phyloP scores from a whole-genome alignment of 768 basidiomycete species.

The Mycena belliarum region DNA sequence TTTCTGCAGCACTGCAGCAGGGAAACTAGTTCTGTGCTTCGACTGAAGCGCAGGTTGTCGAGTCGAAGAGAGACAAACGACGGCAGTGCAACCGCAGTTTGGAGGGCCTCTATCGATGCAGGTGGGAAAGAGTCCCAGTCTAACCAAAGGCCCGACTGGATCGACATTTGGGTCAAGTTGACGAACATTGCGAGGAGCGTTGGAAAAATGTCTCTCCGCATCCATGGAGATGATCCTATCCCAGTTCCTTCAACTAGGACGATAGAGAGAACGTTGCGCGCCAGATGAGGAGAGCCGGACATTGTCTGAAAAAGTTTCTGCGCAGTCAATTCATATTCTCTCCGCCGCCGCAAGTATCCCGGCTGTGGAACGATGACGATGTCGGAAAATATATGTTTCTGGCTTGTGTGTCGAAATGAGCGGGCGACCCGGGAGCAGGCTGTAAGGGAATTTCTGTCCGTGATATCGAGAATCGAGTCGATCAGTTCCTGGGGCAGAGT shows the following conservation, averaged over 20 bases:
- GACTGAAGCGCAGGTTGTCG: neutral
- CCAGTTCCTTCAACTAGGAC: conserved; percentile 4
- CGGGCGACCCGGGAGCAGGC: conserved; percentile 7
- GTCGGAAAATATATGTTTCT: conserved; percentile 14
- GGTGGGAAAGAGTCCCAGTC: neutral
- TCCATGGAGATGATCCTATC: neutral
- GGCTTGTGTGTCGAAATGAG: conserved; percentile 12
- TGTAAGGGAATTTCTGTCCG: conserved; percentile 5
- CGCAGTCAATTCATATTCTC: neutral
- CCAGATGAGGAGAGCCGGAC: conserved; percentile 12
- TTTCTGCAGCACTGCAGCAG: conserved; percentile 5
- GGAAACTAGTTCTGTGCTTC: conserved; percentile 3
- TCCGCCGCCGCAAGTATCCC: neutral
- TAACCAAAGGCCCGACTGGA: neutral
- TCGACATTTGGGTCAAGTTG: conserved; percentile 4
- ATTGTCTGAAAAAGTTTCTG: neutral
- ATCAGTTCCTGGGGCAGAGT: conserved; percentile 17
- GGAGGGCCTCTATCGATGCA: neutral
- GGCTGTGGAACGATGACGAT: neutral
- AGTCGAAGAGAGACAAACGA: conserved; percentile 3
- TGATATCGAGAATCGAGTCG: conserved; percentile 12
- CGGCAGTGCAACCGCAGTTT: neutral
- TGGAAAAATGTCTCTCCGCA: neutral
- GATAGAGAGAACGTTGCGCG: conserved; percentile 6
- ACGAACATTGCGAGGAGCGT: neutral